Conservation (phyloP, 352 stramenopile genomes). For the Poterioochromonas sp. region DNA sequence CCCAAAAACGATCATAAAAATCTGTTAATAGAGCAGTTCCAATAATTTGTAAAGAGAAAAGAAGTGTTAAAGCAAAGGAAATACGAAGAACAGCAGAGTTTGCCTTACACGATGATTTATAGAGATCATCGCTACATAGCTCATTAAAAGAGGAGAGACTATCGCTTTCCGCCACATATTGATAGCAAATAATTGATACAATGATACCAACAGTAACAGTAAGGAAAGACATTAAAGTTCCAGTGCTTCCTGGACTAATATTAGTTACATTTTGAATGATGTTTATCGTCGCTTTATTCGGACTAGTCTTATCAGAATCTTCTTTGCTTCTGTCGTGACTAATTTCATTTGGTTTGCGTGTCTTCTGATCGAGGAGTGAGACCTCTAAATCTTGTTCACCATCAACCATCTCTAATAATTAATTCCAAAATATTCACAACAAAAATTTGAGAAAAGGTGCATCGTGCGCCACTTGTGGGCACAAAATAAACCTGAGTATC, state of each 20-base stretch:
- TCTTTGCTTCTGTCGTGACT: no score
- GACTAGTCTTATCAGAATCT: no score
- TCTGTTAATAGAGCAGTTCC: neutral
- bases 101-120: neutral
- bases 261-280: no score
- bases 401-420: no score
- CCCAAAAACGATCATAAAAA: constrained; percentile 11
- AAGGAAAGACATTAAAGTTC: neutral
- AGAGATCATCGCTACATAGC: neutral
- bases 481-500: no score
- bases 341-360: no score
- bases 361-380: no score
- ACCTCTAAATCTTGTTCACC: no score
- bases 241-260: constrained; percentile 1
- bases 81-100: neutral
- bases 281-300: no score
- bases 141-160: neutral
- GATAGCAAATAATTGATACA: constrained; percentile 1
- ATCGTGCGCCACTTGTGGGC: no score
- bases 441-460: no score
- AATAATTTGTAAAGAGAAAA: neutral
- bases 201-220: neutral
- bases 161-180: neutral
- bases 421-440: no score
- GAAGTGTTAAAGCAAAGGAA: neutral